Evolutionary conservation across 352 stramenopile species (phyloP).

Genomic region (Globisporangium rhizosaccharum): DNA sequence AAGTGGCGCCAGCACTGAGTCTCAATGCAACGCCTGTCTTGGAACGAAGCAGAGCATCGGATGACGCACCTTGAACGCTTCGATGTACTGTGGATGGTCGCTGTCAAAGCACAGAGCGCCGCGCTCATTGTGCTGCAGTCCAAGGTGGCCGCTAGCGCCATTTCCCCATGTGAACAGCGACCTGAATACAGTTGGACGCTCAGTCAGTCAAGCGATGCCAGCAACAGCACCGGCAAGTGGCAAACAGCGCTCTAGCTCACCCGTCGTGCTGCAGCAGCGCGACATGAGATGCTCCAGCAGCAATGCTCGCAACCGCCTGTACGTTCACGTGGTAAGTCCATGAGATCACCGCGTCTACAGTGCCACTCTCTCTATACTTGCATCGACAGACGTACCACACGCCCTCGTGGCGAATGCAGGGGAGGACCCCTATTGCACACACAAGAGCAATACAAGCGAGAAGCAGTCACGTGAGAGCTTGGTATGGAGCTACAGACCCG

Average conservation of each 20-base stretch:
- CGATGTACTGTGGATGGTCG: constrained; percentile 49
- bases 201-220: background rate
- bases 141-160: constrained; percentile 76
- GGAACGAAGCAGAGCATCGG: constrained; percentile 19
- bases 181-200: constrained; percentile 10
- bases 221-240: too few relatives aligned
- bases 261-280: constrained; percentile 78
- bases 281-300: constrained; percentile 78
- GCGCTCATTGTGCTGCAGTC: constrained; percentile 45
- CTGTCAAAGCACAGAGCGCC: constrained; percentile 59
- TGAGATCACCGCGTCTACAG: background rate
- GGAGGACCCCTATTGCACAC: constrained; percentile 35
- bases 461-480: background rate
- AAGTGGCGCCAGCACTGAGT: background rate
- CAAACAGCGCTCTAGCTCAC: constrained; percentile 15
- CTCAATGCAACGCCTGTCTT: constrained; percentile 4
- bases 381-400: constrained; percentile 23
- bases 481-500: background rate
- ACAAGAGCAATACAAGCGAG: background rate
- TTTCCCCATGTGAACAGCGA: constrained; percentile 91
- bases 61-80: constrained; percentile 38
- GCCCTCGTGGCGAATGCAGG: constrained; percentile 51
- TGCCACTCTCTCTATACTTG: too few relatives aligned
- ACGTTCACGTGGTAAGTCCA: background rate
- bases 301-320: constrained; percentile 60